phyloP scores from a whole-genome alignment of 768 basidiomycete genomes.

The Tricholoma matsutake region DNA sequence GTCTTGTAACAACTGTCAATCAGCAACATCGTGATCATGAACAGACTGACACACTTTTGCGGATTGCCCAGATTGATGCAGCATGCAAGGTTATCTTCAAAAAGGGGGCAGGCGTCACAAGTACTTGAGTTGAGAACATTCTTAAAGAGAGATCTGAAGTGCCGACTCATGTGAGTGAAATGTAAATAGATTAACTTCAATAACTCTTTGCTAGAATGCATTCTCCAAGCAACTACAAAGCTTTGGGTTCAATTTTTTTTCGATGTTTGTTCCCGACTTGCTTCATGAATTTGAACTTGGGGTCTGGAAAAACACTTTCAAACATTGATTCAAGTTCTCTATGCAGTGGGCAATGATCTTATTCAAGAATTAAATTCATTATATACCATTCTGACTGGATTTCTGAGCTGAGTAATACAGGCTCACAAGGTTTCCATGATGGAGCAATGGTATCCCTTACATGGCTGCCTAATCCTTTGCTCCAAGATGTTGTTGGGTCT shows the following conservation, averaged over 20 bases:
- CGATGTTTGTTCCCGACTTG: conserved; percentile 30
- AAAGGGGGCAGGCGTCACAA: conserved; percentile 22
- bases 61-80: conserved; percentile 9
- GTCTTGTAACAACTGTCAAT: conserved; percentile 10
- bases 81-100: conserved; percentile 27
- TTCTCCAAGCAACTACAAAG: conserved; percentile 23
- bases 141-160: conserved; percentile 27
- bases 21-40: neutral
- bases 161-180: conserved; percentile 24
- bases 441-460: no score
- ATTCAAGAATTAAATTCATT: conserved; percentile 21
- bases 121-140: conserved; percentile 21
- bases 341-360: conserved; percentile 14
- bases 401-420: no score
- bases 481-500: no score
- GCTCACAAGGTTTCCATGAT: no score
- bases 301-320: conserved; percentile 35
- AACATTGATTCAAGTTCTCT: conserved; percentile 33
- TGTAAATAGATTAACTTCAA: neutral
- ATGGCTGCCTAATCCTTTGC: no score
- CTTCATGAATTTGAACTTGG: conserved; percentile 40
- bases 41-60: conserved; percentile 9
- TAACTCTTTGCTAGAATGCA: conserved; percentile 27
- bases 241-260: conserved; percentile 24
- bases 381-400: no score